Evolutionary conservation across 257 asterid genomes (phyloP).

Genomic region (Solanum tarapatanum): DNA sequence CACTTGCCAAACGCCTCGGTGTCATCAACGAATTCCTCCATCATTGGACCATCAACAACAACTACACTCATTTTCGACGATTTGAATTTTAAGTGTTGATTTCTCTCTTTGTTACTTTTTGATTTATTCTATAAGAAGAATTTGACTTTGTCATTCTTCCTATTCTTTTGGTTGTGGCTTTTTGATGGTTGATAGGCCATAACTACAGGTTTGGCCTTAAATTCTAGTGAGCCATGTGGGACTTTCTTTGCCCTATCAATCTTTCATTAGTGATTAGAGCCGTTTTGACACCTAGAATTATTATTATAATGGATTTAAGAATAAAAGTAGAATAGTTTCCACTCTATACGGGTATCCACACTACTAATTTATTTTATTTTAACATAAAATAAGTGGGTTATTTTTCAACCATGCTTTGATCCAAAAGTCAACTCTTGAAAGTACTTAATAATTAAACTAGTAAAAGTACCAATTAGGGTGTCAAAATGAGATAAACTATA

Average conservation of each 20-base stretch:
- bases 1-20: slow-evolving; percentile 30
- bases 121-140: background rate
- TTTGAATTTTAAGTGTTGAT: background rate
- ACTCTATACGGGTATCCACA: background rate
- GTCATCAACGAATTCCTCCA: slow-evolving; percentile 40
- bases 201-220: background rate
- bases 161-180: background rate
- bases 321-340: background rate
- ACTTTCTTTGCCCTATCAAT: background rate
- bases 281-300: background rate
- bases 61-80: slow-evolving; percentile 32
- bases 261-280: background rate
- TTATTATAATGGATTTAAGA: background rate
- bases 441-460: background rate
- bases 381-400: background rate
- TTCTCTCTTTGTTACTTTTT: background rate
- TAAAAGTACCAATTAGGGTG: background rate
- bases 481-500: too few relatives aligned
- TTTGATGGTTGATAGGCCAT: background rate
- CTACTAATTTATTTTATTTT: background rate
- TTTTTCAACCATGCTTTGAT: background rate
- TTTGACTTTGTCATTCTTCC: background rate
- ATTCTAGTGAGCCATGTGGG: background rate
- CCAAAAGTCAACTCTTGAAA: background rate
- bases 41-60: slow-evolving; percentile 34